Evolutionary conservation across 345 rosid genomes (phyloP), one percentile per base, ranked within the genome.

Genomic region (Anacardium occidentale): DNA sequence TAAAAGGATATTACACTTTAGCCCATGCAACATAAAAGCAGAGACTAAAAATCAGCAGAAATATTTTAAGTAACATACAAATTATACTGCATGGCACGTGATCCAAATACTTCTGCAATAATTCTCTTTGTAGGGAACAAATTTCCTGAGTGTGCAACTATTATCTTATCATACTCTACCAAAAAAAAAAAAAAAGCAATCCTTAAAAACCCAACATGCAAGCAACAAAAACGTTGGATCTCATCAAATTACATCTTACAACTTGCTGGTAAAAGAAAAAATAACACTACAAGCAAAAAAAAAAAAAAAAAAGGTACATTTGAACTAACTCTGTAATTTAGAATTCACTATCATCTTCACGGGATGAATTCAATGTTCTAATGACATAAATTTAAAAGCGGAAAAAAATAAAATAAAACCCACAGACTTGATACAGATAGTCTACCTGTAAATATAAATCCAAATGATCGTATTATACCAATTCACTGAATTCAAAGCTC

Each of bases 401-500:
- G 14, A 55, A 58, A 58, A 72, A 53, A 13, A 37, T 15, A 37
- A 75, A 8, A 21, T 11, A 47, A 29, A 42, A 55, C 47, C 68
- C 48, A 59, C 62, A 59, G 71, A 71, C 61, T 80, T 53, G 64
- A 68, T 47, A 48, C 57, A 21, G 57, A 37, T 72, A 55, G 26
- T 5, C 70, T 71, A 74, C 72, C 48, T 1, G 64, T 59, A 72
- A 61, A 37, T 10, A 26, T 10, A 51, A 63, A 55, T 21, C 55
- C 10, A 10, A 37, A 37, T 12, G 22, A 22, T 10, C 59, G 21
- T 8, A 20, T 56, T 1, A 18, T 57, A 70, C 50, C 50, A 8
- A 44, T 68, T 37, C 37, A 44, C 20, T 17, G n/a, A 64, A 54
- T 64, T 90, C 83, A 91, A 68, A 94, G 93, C 88, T 94, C 98